phyloP scores from a whole-genome alignment of 306 rosid species.

The Dicorynia guianensis region DNA sequence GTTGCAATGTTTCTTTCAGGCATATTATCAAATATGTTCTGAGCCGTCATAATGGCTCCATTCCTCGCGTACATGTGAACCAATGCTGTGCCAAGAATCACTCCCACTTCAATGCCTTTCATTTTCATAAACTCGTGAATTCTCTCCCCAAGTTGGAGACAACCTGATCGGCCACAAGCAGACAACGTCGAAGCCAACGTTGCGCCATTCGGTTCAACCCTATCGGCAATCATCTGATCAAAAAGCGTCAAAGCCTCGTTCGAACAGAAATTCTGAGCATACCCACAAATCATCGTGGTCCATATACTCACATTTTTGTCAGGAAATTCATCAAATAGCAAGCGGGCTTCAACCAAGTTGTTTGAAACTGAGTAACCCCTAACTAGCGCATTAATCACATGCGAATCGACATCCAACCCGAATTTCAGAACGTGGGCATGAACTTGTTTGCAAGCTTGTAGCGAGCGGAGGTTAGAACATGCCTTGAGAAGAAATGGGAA shows the following conservation, averaged over 20 bases:
- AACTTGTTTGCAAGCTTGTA: slow-evolving; percentile 45
- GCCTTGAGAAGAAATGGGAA: slow-evolving; percentile 60
- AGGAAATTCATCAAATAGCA: slow-evolving; percentile 45
- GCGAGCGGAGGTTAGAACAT: slow-evolving; percentile 28
- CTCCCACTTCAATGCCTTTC: slow-evolving; percentile 50
- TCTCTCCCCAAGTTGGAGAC: slow-evolving; percentile 49
- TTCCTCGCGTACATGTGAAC: slow-evolving; percentile 57
- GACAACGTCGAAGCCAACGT: slow-evolving; percentile 56
- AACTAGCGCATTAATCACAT: slow-evolving; percentile 51
- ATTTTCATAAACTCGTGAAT: slow-evolving; percentile 47
- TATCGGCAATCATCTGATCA: slow-evolving; percentile 44
- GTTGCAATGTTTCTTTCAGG: slow-evolving; percentile 53
- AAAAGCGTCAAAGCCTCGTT: slow-evolving; percentile 56
- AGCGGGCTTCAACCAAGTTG: slow-evolving; percentile 40
- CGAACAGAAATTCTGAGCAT: slow-evolving; percentile 50
- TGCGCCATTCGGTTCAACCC: slow-evolving; percentile 52
- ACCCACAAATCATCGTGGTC: slow-evolving; percentile 54
- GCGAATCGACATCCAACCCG: slow-evolving; percentile 44
- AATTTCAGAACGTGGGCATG: slow-evolving; percentile 52
- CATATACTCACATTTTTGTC: slow-evolving; percentile 45
- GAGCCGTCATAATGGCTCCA: slow-evolving; percentile 44
- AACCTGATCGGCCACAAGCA: slow-evolving; percentile 55
- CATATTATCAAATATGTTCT: slow-evolving; percentile 50
- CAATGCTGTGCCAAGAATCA: slow-evolving; percentile 58
- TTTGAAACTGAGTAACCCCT: slow-evolving; percentile 46